These are phyloP conservation scores for Colletotrichum tofieldiae DNA, from an alignment of 2,329 filamentous ascomycete genomes.

Conservation along the genomic window DNA sequence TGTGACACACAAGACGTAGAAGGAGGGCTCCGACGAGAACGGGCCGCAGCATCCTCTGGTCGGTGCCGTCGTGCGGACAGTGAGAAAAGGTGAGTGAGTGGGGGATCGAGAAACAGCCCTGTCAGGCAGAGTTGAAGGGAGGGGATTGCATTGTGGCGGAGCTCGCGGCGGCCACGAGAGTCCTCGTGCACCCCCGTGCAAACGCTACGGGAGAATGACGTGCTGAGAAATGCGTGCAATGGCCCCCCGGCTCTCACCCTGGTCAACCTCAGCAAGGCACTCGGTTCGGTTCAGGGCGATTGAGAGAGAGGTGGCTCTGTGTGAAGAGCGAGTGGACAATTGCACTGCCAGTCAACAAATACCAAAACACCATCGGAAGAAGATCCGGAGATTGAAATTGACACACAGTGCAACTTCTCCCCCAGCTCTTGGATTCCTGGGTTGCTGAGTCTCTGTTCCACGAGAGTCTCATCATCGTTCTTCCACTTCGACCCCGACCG, in stretches of 20 bases:
- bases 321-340: not conserved
- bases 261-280: not conserved
- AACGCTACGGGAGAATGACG: conserved; percentile 17
- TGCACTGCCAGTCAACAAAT: not conserved
- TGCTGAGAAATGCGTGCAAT: conserved; percentile 16
- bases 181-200: conserved; percentile 18
- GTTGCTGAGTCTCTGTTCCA: not conserved
- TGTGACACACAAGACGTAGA: not conserved
- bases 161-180: not conserved
- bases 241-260: not conserved
- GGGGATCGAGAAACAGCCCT: conserved; percentile 26
- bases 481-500: not conserved
- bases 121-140: conserved; percentile 32
- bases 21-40: conserved; percentile 1
- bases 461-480: not conserved
- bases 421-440: not conserved
- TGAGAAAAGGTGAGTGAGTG: not conserved
- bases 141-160: conserved; percentile 26
- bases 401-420: not conserved
- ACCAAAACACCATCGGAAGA: not conserved
- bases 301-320: not conserved
- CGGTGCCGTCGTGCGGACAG: not conserved
- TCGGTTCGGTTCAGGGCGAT: not conserved
- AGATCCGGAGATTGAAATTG: not conserved
- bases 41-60: not conserved